phyloP scores from a whole-genome alignment of 2,329 filamentous ascomycete species.

The Trichoderma oligosporum region DNA sequence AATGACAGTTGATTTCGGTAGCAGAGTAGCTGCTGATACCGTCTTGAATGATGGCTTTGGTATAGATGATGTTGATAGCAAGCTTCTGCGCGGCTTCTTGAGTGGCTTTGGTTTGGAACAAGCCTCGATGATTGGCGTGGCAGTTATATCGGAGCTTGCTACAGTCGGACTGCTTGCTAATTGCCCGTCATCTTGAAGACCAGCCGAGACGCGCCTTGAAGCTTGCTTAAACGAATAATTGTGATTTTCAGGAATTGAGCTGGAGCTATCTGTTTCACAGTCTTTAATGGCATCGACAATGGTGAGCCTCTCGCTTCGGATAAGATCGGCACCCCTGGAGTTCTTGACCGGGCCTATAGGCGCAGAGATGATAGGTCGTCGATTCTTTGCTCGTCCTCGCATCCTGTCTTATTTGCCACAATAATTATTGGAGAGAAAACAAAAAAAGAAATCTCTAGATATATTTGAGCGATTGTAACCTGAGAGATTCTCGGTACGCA shows the following conservation, averaged over 20 bases:
- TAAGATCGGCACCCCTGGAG: slow-evolving; percentile 35
- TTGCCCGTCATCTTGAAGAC: slow-evolving; percentile 27
- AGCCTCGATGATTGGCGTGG: slow-evolving; percentile 23
- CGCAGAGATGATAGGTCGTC: slow-evolving; percentile 33
- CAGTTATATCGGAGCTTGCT: slow-evolving; percentile 29
- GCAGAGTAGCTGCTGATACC: slow-evolving; percentile 20
- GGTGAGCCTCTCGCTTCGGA: slow-evolving; percentile 34
- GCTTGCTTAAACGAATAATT: slow-evolving; percentile 20
- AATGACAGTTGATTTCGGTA: slow-evolving; percentile 17
- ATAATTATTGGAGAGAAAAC: background rate
- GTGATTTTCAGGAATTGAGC: slow-evolving; percentile 17
- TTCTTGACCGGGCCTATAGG: slow-evolving; percentile 39
- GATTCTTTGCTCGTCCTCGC: slow-evolving; percentile 22
- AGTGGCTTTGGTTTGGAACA: slow-evolving; percentile 13
- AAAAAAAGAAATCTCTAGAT: background rate
- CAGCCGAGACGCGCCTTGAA: slow-evolving; percentile 31
- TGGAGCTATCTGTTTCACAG: slow-evolving; percentile 27
- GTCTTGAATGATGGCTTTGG: slow-evolving; percentile 18
- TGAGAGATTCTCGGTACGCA: background rate
- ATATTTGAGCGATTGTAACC: background rate
- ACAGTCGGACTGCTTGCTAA: slow-evolving; percentile 31
- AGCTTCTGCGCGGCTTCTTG: slow-evolving; percentile 22
- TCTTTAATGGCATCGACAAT: slow-evolving; percentile 37
- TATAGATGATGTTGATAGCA: slow-evolving; percentile 20
- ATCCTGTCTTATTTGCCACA: background rate